Conservation (phyloP, 2,329 filamentous ascomycete genomes). For the Cladophialophora carrionii region DNA sequence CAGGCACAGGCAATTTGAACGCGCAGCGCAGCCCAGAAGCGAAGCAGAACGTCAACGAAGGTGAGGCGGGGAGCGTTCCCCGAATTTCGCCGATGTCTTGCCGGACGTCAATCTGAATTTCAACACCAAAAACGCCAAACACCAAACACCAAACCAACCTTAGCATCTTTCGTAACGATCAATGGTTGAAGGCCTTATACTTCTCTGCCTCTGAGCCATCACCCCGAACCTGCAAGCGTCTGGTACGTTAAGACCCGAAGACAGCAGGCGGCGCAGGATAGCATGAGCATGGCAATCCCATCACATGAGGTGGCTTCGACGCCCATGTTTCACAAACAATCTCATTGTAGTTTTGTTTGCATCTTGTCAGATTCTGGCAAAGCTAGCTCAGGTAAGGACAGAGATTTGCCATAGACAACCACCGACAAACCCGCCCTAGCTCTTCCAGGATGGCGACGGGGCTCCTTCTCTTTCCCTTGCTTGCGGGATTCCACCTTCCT, state of each 20-base stretch:
- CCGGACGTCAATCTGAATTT: neutral
- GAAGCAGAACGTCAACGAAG: neutral
- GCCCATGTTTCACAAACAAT: conserved; percentile 34
- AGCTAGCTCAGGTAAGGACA: neutral
- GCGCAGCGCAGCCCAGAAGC: conserved; percentile 5
- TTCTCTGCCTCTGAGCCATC: neutral
- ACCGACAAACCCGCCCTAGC: neutral
- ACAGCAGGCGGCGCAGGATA: neutral
- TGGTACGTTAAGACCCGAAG: neutral
- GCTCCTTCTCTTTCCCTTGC: conserved; percentile 19
- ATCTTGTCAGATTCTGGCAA: conserved; percentile 14
- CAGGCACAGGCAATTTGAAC: conserved; percentile 16
- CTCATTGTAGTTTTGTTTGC: conserved; percentile 17
- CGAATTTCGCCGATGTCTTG: conserved; percentile 4
- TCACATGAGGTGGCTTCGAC: conserved; percentile 21
- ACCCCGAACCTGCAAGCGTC: neutral
- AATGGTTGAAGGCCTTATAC: neutral
- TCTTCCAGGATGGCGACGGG: neutral
- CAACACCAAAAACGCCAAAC: neutral
- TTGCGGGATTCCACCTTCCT: conserved; percentile 18
- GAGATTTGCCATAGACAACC: neutral
- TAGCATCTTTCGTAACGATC: neutral
- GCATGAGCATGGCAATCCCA: neutral
- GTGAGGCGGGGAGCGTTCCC: neutral
- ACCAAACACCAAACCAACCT: neutral